Evolutionary conservation across 2,329 filamentous ascomycete species (phyloP).

Genomic region (Didymellaceae sp.): DNA sequence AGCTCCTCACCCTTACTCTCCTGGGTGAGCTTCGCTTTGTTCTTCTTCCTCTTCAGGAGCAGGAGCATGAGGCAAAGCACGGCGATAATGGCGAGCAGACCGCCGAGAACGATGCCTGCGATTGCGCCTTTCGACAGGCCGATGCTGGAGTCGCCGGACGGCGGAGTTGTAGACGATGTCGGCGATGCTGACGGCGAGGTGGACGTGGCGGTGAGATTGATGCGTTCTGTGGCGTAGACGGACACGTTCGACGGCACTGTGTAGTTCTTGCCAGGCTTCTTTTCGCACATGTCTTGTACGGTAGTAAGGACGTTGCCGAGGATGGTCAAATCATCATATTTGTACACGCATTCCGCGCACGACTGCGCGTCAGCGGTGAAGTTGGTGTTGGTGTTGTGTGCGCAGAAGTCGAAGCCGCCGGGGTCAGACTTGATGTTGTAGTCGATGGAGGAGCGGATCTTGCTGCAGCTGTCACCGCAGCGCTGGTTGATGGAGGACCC

Average conservation of each 20-base stretch:
- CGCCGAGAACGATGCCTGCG: conserved; percentile 27
- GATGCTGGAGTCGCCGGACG: background rate
- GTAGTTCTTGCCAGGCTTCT: conserved; percentile 25
- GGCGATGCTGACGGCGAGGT: conserved; percentile 2
- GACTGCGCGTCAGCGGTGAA: conserved; percentile 23
- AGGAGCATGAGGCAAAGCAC: conserved; percentile 23
- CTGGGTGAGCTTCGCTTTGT: conserved; percentile 6
- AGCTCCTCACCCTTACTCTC: background rate
- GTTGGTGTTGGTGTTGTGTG: conserved; percentile 18
- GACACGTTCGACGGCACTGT: conserved; percentile 16
- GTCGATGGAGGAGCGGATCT: conserved; percentile 24
- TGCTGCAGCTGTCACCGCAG: conserved; percentile 24
- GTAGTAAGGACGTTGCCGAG: conserved; percentile 29
- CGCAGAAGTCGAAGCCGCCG: conserved; percentile 26
- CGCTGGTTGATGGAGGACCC: conserved; percentile 19
- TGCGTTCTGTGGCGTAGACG: conserved; percentile 26
- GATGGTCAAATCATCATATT: conserved; percentile 21
- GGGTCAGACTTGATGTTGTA: conserved; percentile 22
- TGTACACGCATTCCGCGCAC: conserved; percentile 26
- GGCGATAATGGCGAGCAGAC: conserved; percentile 19
- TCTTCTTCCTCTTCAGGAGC: conserved; percentile 21
- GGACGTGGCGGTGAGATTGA: conserved; percentile 9
- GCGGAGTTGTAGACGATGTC: background rate
- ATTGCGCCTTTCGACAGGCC: conserved; percentile 25
- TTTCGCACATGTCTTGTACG: conserved; percentile 23